These are phyloP conservation scores for Curvularia hawaiiensis DNA, from an alignment of 2,329 filamentous ascomycete genomes.

Conservation along the genomic window DNA sequence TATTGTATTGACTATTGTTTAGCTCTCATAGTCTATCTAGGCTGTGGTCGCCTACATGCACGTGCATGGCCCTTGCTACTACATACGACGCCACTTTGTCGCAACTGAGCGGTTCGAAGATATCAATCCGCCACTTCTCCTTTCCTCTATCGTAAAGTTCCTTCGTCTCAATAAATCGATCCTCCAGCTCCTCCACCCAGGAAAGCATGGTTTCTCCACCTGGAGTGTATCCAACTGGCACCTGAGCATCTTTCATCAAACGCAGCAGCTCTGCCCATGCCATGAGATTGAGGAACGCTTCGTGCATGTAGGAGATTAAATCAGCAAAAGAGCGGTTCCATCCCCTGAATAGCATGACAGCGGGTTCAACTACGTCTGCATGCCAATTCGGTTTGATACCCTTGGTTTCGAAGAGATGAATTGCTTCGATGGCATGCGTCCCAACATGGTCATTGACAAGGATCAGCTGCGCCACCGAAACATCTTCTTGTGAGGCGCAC, in stretches of 20 bases:
- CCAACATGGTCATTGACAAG: conserved; percentile 22
- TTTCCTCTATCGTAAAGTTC: conserved; percentile 18
- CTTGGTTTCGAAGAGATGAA: conserved; percentile 6
- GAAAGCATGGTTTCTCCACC: not conserved
- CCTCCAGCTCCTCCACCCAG: conserved; percentile 12
- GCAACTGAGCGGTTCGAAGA: conserved; percentile 2
- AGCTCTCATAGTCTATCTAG: not conserved
- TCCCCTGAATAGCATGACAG: conserved; percentile 12
- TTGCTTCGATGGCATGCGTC: conserved; percentile 15
- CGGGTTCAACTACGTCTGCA: conserved; percentile 8
- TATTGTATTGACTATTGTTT: not conserved
- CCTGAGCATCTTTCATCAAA: conserved; percentile 14
- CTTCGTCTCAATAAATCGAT: conserved; percentile 11
- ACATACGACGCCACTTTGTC: conserved; percentile 18
- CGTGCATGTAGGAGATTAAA: conserved; percentile 11
- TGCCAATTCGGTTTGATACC: conserved; percentile 16
- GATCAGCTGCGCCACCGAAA: conserved; percentile 15
- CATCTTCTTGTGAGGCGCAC: conserved; percentile 17
- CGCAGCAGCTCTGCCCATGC: conserved; percentile 21
- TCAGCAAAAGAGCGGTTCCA: conserved; percentile 10
- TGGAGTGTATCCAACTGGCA: not conserved
- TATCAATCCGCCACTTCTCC: conserved; percentile 7
- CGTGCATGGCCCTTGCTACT: not conserved
- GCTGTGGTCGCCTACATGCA: not conserved
- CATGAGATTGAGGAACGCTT: conserved; percentile 17